Conservation (phyloP, 306 rosid genomes). For the Cicer judaicum region DNA sequence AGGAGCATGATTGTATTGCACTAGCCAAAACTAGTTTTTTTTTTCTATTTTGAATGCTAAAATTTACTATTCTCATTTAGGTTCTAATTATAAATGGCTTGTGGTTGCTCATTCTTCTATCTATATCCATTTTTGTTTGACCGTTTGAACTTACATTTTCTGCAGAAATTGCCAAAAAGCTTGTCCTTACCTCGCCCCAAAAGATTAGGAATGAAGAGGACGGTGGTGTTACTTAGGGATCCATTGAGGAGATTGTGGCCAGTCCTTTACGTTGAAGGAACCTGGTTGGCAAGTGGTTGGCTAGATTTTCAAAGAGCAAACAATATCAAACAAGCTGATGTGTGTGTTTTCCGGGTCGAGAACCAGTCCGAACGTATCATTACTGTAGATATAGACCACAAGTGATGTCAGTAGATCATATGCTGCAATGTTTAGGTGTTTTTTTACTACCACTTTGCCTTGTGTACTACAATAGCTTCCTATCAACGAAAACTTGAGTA, state of each 20-base stretch:
- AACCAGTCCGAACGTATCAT: slow-evolving; percentile 33
- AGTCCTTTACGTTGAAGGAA: slow-evolving; percentile 51
- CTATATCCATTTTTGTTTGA: slow-evolving; percentile 13
- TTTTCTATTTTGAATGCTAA: slow-evolving; percentile 8
- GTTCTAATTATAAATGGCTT: background rate
- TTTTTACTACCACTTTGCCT: slow-evolving; percentile 6
- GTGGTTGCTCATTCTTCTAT: background rate
- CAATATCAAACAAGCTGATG: slow-evolving; percentile 53
- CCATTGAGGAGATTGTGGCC: slow-evolving; percentile 59
- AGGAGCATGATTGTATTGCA: background rate
- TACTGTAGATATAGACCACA: slow-evolving; percentile 39
- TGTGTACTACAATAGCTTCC: background rate
- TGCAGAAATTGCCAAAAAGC: slow-evolving; percentile 56
- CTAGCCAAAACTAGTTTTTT: background rate
- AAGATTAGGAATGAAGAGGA: slow-evolving; percentile 1
- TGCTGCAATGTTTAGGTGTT: slow-evolving; percentile 4
- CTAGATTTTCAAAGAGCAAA: slow-evolving; percentile 54
- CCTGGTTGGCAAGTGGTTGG: slow-evolving; percentile 55
- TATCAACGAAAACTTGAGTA: slow-evolving; percentile 13
- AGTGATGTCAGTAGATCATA: slow-evolving; percentile 12
- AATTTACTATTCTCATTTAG: background rate
- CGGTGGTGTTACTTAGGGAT: slow-evolving; percentile 56
- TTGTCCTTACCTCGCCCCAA: slow-evolving; percentile 28
- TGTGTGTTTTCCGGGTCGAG: slow-evolving; percentile 50
- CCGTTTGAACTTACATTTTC: background rate